Conservation (phyloP, 169 alveolate species). For the Plasmodium chabaudi region DNA sequence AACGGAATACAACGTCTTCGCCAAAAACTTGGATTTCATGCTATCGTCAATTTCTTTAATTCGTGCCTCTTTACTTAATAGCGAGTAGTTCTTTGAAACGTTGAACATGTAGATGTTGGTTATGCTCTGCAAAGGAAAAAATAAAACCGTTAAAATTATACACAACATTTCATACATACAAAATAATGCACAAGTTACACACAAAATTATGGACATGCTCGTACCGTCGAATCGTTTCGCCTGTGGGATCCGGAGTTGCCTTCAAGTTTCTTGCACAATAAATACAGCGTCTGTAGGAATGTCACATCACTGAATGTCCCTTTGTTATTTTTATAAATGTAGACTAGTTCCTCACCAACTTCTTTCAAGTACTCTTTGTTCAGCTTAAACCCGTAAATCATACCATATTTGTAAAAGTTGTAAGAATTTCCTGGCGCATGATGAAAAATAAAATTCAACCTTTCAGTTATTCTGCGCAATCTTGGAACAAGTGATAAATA, state of each 20-base stretch:
- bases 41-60: constrained; percentile 15
- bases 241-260: constrained; percentile 13
- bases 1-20: constrained; percentile 33
- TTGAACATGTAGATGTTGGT: constrained; percentile 23
- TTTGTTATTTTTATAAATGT: constrained; percentile 21
- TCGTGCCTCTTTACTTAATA: constrained; percentile 28
- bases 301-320: constrained; percentile 28
- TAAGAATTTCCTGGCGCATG: constrained; percentile 22
- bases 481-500: constrained; percentile 1
- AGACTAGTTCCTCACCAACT: constrained; percentile 11
- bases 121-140: constrained; percentile 15
- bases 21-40: constrained; percentile 40
- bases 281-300: constrained; percentile 33
- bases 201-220: neutral
- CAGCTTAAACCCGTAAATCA: constrained; percentile 35
- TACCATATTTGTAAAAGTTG: constrained; percentile 55
- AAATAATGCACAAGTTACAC: neutral
- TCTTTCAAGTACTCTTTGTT: constrained; percentile 27
- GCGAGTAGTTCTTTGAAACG: constrained; percentile 25
- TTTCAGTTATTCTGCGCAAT: constrained; percentile 1
- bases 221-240: constrained; percentile 40
- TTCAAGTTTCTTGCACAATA: constrained; percentile 42
- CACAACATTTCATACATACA: neutral
- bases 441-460: constrained; percentile 7
- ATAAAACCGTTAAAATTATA: neutral